Percentiles rank a stretch among this genome's conserved stretches.
phyloP scores from a whole-genome alignment of 495 filamentous ascomycete genomes.

The Stereocaulon alpinum region DNA sequence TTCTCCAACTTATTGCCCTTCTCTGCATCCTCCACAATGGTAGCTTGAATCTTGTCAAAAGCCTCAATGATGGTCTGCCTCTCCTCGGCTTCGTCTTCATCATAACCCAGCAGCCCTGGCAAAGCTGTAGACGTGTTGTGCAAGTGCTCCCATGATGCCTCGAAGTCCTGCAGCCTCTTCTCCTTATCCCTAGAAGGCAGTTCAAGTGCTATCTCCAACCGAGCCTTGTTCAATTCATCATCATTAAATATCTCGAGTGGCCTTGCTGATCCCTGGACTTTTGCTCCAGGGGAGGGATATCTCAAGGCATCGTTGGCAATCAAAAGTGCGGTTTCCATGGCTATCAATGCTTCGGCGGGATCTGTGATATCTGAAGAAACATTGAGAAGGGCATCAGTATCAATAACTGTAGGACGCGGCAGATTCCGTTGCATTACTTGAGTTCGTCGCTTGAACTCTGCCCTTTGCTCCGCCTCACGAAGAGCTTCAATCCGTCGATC shows the following conservation, averaged over 20 bases:
- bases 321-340: constrained; percentile 63
- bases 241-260: constrained; percentile 63
- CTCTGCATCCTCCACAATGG: constrained; percentile 60
- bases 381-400: constrained; percentile 57
- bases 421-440: constrained; percentile 80
- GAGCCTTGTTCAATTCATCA: constrained; percentile 57
- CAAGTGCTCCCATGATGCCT: constrained; percentile 54
- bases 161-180: constrained; percentile 49
- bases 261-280: constrained; percentile 48
- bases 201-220: constrained; percentile 66
- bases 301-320: constrained; percentile 72
- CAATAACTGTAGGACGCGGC: constrained; percentile 65
- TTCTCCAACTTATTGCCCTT: constrained; percentile 81
- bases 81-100: constrained; percentile 58
- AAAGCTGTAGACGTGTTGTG: constrained; percentile 45
- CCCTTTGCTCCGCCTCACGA: constrained; percentile 57
- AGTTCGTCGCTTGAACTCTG: constrained; percentile 73
- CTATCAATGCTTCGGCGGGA: constrained; percentile 51
- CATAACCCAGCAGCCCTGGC: constrained; percentile 69
- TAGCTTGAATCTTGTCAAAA: constrained; percentile 61
- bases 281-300: constrained; percentile 57
- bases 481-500: constrained; percentile 62
- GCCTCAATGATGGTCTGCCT: constrained; percentile 48
- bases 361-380: constrained; percentile 44
- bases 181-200: constrained; percentile 36